phyloP scores from a whole-genome alignment of 371 early-diverging fungal species.

The Mortierella sp. region DNA sequence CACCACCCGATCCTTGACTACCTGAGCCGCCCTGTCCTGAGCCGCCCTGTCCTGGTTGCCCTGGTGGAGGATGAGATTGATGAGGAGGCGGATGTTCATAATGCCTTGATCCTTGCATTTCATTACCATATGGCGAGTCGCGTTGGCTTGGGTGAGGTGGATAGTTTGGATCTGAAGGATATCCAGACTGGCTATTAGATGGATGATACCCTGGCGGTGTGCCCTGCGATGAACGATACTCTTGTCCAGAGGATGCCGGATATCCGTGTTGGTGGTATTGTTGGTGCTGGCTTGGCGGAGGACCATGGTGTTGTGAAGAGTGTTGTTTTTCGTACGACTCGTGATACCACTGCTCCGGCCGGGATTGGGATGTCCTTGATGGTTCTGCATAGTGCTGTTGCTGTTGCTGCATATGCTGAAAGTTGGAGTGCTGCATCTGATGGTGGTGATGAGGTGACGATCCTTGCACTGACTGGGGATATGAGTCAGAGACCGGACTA shows the following conservation, averaged over 20 bases:
- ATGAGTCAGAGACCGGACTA: slow-evolving; percentile 23
- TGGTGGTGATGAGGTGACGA: slow-evolving; percentile 6
- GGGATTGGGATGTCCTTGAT: neutral
- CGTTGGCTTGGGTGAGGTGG: slow-evolving; percentile 7
- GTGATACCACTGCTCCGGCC: slow-evolving; percentile 27
- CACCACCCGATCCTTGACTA: slow-evolving; percentile 6
- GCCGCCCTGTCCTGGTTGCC: neutral
- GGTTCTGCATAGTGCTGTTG: slow-evolving; percentile 7
- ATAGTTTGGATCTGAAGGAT: slow-evolving; percentile 20
- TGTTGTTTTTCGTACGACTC: slow-evolving; percentile 17
- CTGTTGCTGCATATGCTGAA: slow-evolving; percentile 8
- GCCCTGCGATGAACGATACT: slow-evolving; percentile 5
- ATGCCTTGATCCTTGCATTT: no score
- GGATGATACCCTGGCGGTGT: slow-evolving; percentile 8
- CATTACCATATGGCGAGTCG: neutral
- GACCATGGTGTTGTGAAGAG: slow-evolving; percentile 7
- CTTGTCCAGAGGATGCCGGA: neutral
- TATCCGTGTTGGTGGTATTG: slow-evolving; percentile 1
- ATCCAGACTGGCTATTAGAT: neutral
- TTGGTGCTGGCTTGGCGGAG: slow-evolving; percentile 7
- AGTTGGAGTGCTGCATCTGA: slow-evolving; percentile 9
- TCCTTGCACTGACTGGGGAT: slow-evolving; percentile 8
- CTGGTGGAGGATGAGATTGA: slow-evolving; percentile 5
- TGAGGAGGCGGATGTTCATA: slow-evolving; percentile 2
- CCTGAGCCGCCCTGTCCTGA: slow-evolving; percentile 6